Evolutionary conservation across 2,329 filamentous ascomycete species (phyloP), one percentile per base, ranked within the genome.

Genomic region (Rhinocladiella similis): DNA sequence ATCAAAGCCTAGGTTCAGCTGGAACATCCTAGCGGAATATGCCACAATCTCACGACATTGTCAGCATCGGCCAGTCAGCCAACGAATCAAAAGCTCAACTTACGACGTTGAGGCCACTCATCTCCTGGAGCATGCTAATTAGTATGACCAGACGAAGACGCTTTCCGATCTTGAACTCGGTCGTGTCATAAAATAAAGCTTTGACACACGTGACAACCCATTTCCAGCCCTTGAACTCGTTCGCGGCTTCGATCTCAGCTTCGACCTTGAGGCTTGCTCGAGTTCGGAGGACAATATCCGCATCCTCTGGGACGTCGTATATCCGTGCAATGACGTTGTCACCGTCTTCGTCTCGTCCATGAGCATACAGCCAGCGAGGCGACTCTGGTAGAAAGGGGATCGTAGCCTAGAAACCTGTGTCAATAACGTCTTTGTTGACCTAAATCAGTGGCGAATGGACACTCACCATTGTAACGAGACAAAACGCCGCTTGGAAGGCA

Each of bases 351-450:
- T 62, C 39, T 39, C 72, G 73, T 3, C 70, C 68, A 47, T 78
- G 75, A n/a, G 66, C 74, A 25, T 80, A 67, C 3, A 80, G 67
- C 54, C 80, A 75, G 3, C 77, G 73, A 5, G 78, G 77, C 1
- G 75, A 78, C 54, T 82, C 78, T 0, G 78, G 78, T 58, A 76
- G 79, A 61, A 76, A 75, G 14, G 43, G 38, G 19, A 50, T 50
- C 4, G 47, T 50, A 5, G 27, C 13, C 47, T 50, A 29, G 36
- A 12, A 14, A 16, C 14, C 7, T 19, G 9, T 18, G 36, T 33
- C 22, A 25, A 39, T 38, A 18, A 14, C 22, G 4, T 4, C 22
- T 25, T 25, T 25, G 22, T n/a, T n/a, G 46, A 33, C 14, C 18
- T 10, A 6, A n/a, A 6, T 14, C 20, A 50, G 12, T 18, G 18